Percentiles rank a stretch among this genome's conserved stretches.
phyloP scores from a whole-genome alignment of 805 yeast species.

The Candida odintsovae region DNA sequence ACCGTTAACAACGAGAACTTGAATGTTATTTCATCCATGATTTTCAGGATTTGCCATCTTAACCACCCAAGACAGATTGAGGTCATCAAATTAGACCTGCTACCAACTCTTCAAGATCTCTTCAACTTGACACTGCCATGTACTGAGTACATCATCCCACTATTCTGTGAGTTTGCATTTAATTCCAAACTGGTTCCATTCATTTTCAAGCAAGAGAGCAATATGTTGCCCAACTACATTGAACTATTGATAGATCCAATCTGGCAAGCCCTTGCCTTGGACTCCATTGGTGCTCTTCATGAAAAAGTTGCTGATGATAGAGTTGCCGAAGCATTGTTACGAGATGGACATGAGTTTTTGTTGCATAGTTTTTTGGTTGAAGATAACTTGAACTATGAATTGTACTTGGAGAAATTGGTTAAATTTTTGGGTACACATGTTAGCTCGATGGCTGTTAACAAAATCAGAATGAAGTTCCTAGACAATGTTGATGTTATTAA shows the following conservation, averaged over 20 bases:
- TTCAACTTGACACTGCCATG: conserved; percentile 36
- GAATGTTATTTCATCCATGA: conserved; percentile 36
- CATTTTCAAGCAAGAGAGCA: conserved; percentile 14
- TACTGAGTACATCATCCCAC: conserved; percentile 41
- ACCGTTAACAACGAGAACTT: conserved; percentile 28
- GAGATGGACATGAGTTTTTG: conserved; percentile 28
- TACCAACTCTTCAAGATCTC: conserved; percentile 33
- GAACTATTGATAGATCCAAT: conserved; percentile 39
- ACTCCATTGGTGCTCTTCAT: conserved; percentile 40
- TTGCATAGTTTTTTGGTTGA: conserved; percentile 35
- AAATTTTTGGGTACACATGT: conserved; percentile 22
- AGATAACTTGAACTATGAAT: conserved; percentile 37
- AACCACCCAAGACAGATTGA: conserved; percentile 36
- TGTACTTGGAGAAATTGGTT: conserved; percentile 35
- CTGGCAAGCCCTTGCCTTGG: conserved; percentile 49
- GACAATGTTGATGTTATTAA: conserved; percentile 9
- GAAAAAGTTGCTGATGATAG: conserved; percentile 30
- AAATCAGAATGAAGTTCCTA: conserved; percentile 16
- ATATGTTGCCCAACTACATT: conserved; percentile 28
- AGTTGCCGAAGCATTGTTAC: conserved; percentile 21
- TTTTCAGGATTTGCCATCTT: conserved; percentile 42
- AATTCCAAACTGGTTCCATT: conserved; percentile 27
- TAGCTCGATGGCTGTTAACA: conserved; percentile 15
- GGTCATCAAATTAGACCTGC: conserved; percentile 33
- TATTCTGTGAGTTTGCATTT: conserved; percentile 41